Evolutionary conservation across 208 protist genomes (phyloP).

Genomic region (Tritrichomonas foetus): DNA sequence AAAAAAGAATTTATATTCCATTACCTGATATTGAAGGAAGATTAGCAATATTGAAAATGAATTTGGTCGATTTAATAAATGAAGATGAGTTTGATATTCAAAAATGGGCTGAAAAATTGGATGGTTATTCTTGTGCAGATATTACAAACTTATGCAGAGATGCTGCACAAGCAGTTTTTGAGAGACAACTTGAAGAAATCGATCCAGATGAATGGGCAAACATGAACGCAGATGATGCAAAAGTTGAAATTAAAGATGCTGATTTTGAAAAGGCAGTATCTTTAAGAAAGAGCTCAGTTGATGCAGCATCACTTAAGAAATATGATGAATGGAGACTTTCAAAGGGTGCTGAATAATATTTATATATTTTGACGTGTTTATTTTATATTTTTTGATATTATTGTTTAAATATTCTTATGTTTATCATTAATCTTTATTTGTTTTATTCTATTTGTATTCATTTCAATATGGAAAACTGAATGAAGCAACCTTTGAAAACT

Average conservation of each 20-base stretch:
- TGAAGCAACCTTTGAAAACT: too few relatives aligned
- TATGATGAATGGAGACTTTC: neutral
- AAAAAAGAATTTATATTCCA: constrained; percentile 59
- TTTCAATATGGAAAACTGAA: too few relatives aligned
- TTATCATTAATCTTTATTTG: too few relatives aligned
- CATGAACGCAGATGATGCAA: neutral
- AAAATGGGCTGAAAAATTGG: neutral
- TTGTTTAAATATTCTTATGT: too few relatives aligned
- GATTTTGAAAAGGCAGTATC: neutral
- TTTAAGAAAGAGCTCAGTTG: neutral
- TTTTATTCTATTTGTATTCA: too few relatives aligned
- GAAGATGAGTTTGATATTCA: neutral
- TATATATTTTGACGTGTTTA: neutral
- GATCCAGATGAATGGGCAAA: neutral
- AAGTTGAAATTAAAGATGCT: neutral
- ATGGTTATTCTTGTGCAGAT: constrained; percentile 69
- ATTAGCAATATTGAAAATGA: constrained; percentile 38
- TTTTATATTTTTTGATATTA: too few relatives aligned
- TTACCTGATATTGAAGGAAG: constrained; percentile 47
- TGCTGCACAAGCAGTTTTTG: constrained; percentile 56
- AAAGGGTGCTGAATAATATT: constrained; percentile 18
- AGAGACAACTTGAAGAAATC: neutral
- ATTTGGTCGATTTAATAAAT: neutral
- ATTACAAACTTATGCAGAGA: constrained; percentile 66
- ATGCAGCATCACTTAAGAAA: constrained; percentile 16